A percentile compares a stretch with the other conserved stretches of the same genome.
Evolutionary conservation across 257 asterid genomes (phyloP).

Genomic region (Nicotiana benthamiana): DNA sequence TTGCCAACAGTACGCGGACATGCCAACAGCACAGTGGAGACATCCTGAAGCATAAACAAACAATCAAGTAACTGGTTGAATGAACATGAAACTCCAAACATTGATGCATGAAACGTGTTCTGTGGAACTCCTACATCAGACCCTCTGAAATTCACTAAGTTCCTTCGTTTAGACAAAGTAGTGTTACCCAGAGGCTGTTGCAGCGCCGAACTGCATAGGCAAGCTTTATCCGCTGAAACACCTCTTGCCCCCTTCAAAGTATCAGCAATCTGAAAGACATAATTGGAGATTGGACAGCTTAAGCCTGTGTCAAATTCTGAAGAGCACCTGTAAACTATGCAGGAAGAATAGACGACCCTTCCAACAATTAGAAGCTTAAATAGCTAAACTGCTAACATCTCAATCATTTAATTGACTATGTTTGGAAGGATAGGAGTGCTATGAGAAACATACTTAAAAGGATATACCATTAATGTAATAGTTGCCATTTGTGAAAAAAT

Average conservation of each 20-base stretch:
- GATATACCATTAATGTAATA: neutral
- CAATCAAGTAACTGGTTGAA: conserved; percentile 38
- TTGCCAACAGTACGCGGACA: conserved; percentile 33
- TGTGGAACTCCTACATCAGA: conserved; percentile 25
- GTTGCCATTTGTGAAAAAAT: neutral
- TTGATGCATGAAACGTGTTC: conserved; percentile 21
- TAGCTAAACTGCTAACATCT: neutral
- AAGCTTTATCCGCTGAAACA: conserved; percentile 31
- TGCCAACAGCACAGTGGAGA: conserved; percentile 46
- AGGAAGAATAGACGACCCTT: neutral
- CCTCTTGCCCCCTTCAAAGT: conserved; percentile 33
- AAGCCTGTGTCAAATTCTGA: neutral
- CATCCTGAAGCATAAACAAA: conserved; percentile 66
- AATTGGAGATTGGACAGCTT: neutral
- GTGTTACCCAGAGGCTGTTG: conserved; percentile 25
- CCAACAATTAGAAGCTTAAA: neutral
- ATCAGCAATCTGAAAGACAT: conserved; percentile 48
- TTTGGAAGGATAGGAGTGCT: neutral
- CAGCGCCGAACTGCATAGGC: conserved; percentile 27
- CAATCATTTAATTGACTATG: neutral
- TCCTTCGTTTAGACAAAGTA: conserved; percentile 24
- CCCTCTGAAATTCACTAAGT: conserved; percentile 19
- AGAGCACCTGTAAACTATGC: neutral
- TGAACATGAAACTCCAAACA: conserved; percentile 31
- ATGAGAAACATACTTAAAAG: neutral